Evolutionary conservation across 768 basidiomycete genomes (phyloP), one percentile per base, ranked within the genome.

Genomic region (Phylloporus sp.): DNA sequence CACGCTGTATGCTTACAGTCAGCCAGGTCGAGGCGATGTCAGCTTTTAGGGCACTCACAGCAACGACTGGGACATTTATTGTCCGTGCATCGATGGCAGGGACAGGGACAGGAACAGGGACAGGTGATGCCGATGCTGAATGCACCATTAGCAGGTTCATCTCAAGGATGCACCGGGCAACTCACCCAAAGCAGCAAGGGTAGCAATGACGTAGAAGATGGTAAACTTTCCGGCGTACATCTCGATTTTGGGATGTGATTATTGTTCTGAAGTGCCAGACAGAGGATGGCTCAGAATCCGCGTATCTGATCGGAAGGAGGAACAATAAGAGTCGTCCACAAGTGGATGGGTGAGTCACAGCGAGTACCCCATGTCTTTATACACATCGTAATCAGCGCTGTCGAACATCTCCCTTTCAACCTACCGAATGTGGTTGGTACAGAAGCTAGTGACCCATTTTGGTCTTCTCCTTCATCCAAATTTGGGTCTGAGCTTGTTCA

Each of bases 271-370:
- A 16, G 52, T 32, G 27, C 12, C 27, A 50, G 16, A 28, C 18
- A 35, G 36, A 36, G 34, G 34, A 40, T 13, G 49, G 18, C 11
- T 29, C 10, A 13, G 45, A 15, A 20, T 46, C 12, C n/a, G 24
- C 11, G 34, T 22, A 39, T 48, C 40, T 32, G 47, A 45, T 48
- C 46, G 28, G 46, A 38, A 36, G 24, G 53, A 45, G 45, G 56
- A 70, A 68, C 67, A 70, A 70, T 68, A 69, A 67, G 67, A 59
- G 50, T 8, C 52, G 59, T 55, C 40, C 31, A 58, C 49, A 49
- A 49, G 45, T 31, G 16, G 48, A 53, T 59, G 47, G 56, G 47
- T 60, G 60, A 58, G 47, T 61, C 58, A 57, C 4, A 13, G 20
- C 10, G 12, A 6, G 13, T 8, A 7, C 28, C n/a, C 4, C 5